A percentile compares a stretch with the other conserved stretches of the same genome.
These are phyloP conservation scores for Hypholoma sublateritium DNA, from an alignment of 768 basidiomycete species.

Conservation along the genomic window DNA sequence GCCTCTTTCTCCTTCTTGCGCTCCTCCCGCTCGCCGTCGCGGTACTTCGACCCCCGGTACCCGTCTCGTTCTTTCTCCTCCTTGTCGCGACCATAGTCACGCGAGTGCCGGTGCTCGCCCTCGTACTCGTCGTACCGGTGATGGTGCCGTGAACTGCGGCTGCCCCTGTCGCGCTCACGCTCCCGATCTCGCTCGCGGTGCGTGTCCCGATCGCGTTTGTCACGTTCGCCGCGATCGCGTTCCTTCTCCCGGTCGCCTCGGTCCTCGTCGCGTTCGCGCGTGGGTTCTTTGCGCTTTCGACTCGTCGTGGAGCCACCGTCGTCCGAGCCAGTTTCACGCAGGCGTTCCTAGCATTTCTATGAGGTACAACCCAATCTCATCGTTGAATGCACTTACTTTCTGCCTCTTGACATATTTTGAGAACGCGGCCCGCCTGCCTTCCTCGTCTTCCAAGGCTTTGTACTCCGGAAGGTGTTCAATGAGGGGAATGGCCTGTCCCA, in stretches of 20 bases:
- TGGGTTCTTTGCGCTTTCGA: constrained; percentile 77
- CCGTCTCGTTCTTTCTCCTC: constrained; percentile 41
- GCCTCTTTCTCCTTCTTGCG: constrained; percentile 51
- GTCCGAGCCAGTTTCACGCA: constrained; percentile 75
- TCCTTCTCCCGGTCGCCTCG: constrained; percentile 20
- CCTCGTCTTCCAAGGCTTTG: constrained; percentile 87
- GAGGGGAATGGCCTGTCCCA: constrained; percentile 59
- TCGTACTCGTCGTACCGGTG: constrained; percentile 52
- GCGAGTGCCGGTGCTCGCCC: constrained; percentile 38
- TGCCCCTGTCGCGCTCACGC: constrained; percentile 36
- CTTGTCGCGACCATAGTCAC: constrained; percentile 39
- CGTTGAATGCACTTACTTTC: constrained; percentile 52
- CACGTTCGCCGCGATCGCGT: constrained; percentile 13
- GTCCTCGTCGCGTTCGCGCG: constrained; percentile 47
- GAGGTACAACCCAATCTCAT: neutral
- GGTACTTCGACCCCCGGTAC: constrained; percentile 46
- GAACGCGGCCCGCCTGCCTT: constrained; percentile 78
- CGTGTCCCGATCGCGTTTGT: constrained; percentile 27
- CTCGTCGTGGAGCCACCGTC: constrained; percentile 84
- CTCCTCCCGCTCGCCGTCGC: constrained; percentile 54
- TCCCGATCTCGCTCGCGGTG: constrained; percentile 30
- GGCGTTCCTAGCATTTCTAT: constrained; percentile 58
- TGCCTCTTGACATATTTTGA: constrained; percentile 87
- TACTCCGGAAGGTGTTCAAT: constrained; percentile 86
- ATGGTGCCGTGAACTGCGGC: constrained; percentile 44